Conservation (phyloP, 257 asterid species). For the Primulina eburnea region DNA sequence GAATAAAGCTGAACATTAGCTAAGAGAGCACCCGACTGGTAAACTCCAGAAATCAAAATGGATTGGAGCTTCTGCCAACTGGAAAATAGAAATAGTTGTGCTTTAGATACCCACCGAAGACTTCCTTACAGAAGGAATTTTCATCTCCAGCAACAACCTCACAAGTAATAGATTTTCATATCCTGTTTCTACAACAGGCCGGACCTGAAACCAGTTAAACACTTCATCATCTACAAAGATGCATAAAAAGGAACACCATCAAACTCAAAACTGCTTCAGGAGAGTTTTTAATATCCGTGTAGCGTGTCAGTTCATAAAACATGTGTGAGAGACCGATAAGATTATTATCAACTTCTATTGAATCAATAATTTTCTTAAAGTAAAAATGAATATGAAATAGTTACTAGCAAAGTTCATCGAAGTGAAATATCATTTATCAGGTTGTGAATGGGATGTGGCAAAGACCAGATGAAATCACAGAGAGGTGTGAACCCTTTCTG, state of each 20-base stretch:
- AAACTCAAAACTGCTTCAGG: background rate
- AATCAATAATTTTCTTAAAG: too few relatives aligned
- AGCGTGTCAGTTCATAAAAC: background rate
- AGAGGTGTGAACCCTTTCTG: background rate
- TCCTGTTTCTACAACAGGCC: conserved; percentile 98
- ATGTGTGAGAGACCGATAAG: background rate
- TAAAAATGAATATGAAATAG: too few relatives aligned
- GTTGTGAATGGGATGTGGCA: background rate
- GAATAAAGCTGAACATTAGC: conserved; percentile 20
- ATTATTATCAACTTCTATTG: too few relatives aligned
- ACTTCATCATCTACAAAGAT: conserved; percentile 18
- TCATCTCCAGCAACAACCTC: conserved; percentile 77
- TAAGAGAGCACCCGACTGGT: conserved; percentile 16
- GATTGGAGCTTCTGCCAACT: conserved; percentile 1
- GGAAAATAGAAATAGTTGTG: background rate
- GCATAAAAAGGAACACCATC: background rate
- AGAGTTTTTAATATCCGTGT: background rate
- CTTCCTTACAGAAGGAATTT: conserved; percentile 65
- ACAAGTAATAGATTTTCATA: conserved; percentile 85
- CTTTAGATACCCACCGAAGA: conserved; percentile 67
- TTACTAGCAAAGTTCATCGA: too few relatives aligned
- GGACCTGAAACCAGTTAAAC: conserved; percentile 55
- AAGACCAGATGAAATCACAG: too few relatives aligned
- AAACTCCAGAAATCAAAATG: conserved; percentile 5
- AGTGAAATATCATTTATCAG: background rate